Conservation (phyloP, 176 grass and related monocot species). For the Triticum urartu region DNA sequence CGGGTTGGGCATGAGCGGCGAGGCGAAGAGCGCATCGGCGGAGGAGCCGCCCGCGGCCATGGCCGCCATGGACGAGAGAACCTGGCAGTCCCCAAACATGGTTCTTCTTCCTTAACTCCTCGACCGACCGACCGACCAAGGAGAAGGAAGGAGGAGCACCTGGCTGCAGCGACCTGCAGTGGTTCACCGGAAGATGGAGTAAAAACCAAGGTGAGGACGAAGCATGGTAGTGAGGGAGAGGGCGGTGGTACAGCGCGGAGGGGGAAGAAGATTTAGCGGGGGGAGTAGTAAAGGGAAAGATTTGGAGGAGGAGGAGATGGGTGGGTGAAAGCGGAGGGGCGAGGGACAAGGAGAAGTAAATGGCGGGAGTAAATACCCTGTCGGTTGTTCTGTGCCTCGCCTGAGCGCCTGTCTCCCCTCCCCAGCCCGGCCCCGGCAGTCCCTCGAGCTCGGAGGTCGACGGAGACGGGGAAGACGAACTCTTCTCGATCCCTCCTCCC, state of each 20-base stretch:
- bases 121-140: not conserved
- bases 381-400: conserved; percentile 65
- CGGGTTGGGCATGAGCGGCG: conserved; percentile 61
- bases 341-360: not conserved
- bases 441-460: conserved; percentile 3
- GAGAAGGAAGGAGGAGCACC: not conserved
- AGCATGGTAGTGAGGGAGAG: not conserved
- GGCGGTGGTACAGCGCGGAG: not conserved
- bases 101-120: not conserved
- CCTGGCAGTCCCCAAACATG: conserved; percentile 99
- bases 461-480: conserved; percentile 1
- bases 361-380: conserved; percentile 56
- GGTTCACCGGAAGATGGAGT: conserved; percentile 1
- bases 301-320: not conserved
- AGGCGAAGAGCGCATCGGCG: conserved; percentile 61
- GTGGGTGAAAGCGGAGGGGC: not conserved
- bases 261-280: conserved; percentile 38
- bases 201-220: not conserved
- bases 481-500: not conserved
- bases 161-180: not conserved
- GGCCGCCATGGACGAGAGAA: conserved; percentile 74
- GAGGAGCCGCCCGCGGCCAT: conserved; percentile 42
- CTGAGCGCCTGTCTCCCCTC: conserved; percentile 4
- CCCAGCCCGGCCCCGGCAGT: not conserved
- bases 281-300: conserved; percentile 29